phyloP scores from a whole-genome alignment of 768 basidiomycete species.

The Mycena chlorophos region DNA sequence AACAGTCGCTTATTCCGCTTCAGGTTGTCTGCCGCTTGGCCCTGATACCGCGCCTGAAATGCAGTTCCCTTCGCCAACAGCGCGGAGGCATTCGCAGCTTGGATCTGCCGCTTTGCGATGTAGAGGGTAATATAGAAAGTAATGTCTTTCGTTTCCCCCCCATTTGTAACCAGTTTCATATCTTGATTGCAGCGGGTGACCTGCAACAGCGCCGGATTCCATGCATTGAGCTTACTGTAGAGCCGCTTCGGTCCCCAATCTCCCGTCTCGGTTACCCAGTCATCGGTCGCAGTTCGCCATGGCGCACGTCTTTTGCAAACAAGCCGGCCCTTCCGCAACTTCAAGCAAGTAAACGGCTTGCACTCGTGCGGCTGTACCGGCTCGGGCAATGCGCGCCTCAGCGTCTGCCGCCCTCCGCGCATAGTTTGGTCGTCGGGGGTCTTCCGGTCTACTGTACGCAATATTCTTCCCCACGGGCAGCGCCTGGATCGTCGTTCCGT shows the following conservation, averaged over 20 bases:
- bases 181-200: slow-evolving; percentile 37
- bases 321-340: slow-evolving; percentile 7
- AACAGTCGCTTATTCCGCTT: slow-evolving; percentile 27
- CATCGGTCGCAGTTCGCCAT: slow-evolving; percentile 21
- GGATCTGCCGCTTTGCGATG: slow-evolving; percentile 39
- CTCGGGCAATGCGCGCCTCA: slow-evolving; percentile 26
- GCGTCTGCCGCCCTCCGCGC: not conserved
- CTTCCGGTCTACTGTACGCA: slow-evolving; percentile 35
- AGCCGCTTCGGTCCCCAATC: slow-evolving; percentile 29
- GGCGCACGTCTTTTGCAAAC: slow-evolving; percentile 38
- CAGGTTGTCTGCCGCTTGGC: slow-evolving; percentile 6
- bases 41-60: slow-evolving; percentile 21
- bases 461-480: slow-evolving; percentile 24
- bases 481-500: slow-evolving; percentile 7
- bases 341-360: slow-evolving; percentile 22
- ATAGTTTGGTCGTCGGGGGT: slow-evolving; percentile 29
- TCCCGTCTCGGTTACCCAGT: slow-evolving; percentile 28
- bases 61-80: slow-evolving; percentile 38
- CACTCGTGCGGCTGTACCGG: slow-evolving; percentile 38
- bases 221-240: slow-evolving; percentile 28
- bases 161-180: slow-evolving; percentile 37
- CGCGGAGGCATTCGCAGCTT: slow-evolving; percentile 36
- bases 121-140: slow-evolving; percentile 41
- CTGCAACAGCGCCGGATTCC: slow-evolving; percentile 26
- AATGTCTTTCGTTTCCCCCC: slow-evolving; percentile 31